These are phyloP conservation scores for Fomes fomentarius DNA, from an alignment of 1,284 basidiomycete species.

Conservation along the genomic window DNA sequence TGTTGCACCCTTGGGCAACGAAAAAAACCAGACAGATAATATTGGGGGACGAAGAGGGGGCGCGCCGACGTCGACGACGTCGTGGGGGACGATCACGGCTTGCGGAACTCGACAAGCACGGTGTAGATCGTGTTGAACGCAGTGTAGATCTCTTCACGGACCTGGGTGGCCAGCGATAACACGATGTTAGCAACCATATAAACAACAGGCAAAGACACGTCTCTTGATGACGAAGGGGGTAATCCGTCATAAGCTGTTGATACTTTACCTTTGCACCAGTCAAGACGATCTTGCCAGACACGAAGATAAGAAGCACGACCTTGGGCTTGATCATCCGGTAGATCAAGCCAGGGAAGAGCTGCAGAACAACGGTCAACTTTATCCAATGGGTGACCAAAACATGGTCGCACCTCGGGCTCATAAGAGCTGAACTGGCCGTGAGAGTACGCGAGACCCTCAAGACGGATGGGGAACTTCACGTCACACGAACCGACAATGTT, in stretches of 20 bases:
- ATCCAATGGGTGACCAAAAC: neutral
- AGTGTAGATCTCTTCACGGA: slow-evolving; percentile 98
- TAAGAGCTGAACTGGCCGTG: slow-evolving; percentile 99
- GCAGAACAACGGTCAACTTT: slow-evolving; percentile 10
- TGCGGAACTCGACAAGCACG: slow-evolving; percentile 88
- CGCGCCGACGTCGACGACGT: slow-evolving; percentile 18
- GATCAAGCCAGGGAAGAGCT: slow-evolving; percentile 99
- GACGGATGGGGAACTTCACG: slow-evolving; percentile 98
- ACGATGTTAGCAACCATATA: slow-evolving; percentile 42
- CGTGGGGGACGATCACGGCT: slow-evolving; percentile 54
- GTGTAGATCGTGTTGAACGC: slow-evolving; percentile 99
- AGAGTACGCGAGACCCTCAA: slow-evolving; percentile 97
- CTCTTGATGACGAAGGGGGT: neutral
- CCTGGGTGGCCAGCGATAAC: slow-evolving; percentile 52
- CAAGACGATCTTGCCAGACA: slow-evolving; percentile 98
- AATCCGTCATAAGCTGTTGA: slow-evolving; percentile 25
- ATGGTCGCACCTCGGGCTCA: slow-evolving; percentile 90
- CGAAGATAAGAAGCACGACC: slow-evolving; percentile 98
- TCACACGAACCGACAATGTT: slow-evolving; percentile 99
- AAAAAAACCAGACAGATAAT: slow-evolving; percentile 13
- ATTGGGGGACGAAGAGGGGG: slow-evolving; percentile 16
- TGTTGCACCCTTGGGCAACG: slow-evolving; percentile 22
- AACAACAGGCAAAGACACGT: slow-evolving; percentile 12
- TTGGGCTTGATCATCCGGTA: slow-evolving; percentile 99
- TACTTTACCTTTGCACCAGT: slow-evolving; percentile 93